A percentile compares a stretch with the other conserved stretches of the same genome.
These are phyloP conservation scores for Fusarium staphyleae DNA, from an alignment of 2,329 filamentous ascomycete genomes.

Conservation along the genomic window DNA sequence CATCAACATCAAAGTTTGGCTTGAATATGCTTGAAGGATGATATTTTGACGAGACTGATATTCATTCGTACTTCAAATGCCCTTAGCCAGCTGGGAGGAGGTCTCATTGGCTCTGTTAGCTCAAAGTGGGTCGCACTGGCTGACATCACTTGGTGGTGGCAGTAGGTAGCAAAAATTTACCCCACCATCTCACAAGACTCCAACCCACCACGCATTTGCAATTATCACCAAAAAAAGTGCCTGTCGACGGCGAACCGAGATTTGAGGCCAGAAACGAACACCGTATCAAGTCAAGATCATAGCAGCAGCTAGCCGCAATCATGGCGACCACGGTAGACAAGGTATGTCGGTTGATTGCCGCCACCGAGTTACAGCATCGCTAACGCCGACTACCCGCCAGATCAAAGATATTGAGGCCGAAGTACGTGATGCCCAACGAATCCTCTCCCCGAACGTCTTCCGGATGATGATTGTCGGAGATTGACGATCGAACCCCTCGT, in stretches of 20 bases:
- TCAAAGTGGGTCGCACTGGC: slow-evolving; percentile 14
- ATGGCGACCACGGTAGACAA: slow-evolving; percentile 99
- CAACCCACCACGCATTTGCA: slow-evolving; percentile 37
- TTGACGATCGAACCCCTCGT: slow-evolving; percentile 5
- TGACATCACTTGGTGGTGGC: slow-evolving; percentile 45
- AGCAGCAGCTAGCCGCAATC: slow-evolving; percentile 50
- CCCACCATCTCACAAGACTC: slow-evolving; percentile 46
- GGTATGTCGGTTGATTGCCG: slow-evolving; percentile 58
- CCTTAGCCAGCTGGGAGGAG: background rate
- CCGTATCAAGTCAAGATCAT: slow-evolving; percentile 16
- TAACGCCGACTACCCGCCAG: slow-evolving; percentile 56
- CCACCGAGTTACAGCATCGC: slow-evolving; percentile 32
- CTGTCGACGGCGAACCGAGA: slow-evolving; percentile 25
- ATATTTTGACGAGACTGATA: slow-evolving; percentile 1
- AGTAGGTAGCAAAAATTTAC: slow-evolving; percentile 48
- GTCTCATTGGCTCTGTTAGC: slow-evolving; percentile 17
- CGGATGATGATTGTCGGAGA: slow-evolving; percentile 10
- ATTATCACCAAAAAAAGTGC: slow-evolving; percentile 40
- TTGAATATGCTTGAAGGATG: background rate
- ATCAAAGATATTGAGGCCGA: slow-evolving; percentile 98
- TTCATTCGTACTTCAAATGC: too few species aligned
- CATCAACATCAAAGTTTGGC: background rate
- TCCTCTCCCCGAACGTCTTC: slow-evolving; percentile 18
- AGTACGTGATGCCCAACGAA: slow-evolving; percentile 60
- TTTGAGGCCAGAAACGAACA: slow-evolving; percentile 26